Percentiles rank a stretch among this genome's conserved stretches.
Conservation (phyloP, 1,284 basidiomycete species). For the Malassezia vespertilionis region DNA sequence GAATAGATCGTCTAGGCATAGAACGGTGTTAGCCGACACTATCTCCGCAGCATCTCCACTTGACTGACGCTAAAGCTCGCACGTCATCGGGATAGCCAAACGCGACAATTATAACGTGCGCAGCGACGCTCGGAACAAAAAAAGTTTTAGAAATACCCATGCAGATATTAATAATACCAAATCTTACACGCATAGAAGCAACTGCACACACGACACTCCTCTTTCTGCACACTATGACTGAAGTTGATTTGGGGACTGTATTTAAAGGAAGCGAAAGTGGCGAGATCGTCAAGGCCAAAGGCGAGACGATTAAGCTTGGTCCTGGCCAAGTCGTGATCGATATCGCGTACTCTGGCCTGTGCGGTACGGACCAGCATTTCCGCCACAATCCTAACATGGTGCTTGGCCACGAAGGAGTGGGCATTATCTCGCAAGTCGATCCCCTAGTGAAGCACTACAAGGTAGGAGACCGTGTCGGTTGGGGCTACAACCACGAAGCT, state of each 20-base stretch:
- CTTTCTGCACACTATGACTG: slow-evolving; percentile 14
- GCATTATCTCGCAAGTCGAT: slow-evolving; percentile 37
- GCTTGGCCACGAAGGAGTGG: slow-evolving; percentile 42
- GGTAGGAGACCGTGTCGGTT: slow-evolving; percentile 39
- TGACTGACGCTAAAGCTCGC: no score
- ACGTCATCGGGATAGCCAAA: no score
- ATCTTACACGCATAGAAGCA: no score
- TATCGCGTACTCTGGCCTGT: slow-evolving; percentile 40
- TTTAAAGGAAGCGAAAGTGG: slow-evolving; percentile 37
- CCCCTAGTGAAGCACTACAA: slow-evolving; percentile 27
- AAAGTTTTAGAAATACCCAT: no score
- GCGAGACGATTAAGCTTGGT: slow-evolving; percentile 18
- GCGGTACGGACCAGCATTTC: slow-evolving; percentile 38
- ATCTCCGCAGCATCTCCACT: no score
- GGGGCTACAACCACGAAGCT: slow-evolving; percentile 40
- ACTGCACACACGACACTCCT: no score
- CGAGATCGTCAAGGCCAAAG: slow-evolving; percentile 31
- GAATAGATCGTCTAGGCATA: no score
- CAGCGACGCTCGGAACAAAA: no score
- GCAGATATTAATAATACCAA: no score
- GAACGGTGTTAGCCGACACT: no score
- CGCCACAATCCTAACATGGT: slow-evolving; percentile 30
- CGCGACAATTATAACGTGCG: no score
- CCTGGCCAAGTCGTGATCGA: slow-evolving; percentile 36
- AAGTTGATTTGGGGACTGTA: slow-evolving; percentile 29